Percentiles rank a stretch among this genome's conserved stretches.
Conservation (phyloP, 441 rosid genomes). For the Populus tomentosa region DNA sequence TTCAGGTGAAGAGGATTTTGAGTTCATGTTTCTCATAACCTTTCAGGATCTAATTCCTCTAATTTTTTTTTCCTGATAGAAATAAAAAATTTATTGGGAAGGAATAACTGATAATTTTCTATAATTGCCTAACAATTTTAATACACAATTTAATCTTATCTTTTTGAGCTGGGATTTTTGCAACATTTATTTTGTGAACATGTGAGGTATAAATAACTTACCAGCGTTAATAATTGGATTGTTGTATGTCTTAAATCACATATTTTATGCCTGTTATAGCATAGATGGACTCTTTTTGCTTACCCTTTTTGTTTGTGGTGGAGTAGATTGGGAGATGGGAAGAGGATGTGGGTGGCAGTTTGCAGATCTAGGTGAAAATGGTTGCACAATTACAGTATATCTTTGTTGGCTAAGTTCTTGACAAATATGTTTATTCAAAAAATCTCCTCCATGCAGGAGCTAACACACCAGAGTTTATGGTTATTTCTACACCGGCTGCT, state of each 20-base stretch:
- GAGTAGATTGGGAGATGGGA: neutral
- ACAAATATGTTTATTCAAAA: neutral
- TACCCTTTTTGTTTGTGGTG: neutral
- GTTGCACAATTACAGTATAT: neutral
- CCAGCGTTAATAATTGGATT: neutral
- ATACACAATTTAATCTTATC: neutral
- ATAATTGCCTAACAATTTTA: neutral
- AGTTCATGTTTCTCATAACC: neutral
- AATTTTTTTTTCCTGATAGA: neutral
- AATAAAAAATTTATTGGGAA: neutral
- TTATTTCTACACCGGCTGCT: conserved; percentile 56
- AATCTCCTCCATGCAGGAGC: conserved; percentile 29
- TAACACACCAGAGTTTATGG: conserved; percentile 39
- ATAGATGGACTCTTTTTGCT: neutral
- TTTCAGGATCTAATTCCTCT: neutral
- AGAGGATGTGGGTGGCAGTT: neutral
- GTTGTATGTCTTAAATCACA: neutral
- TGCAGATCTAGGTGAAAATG: conserved; percentile 8
- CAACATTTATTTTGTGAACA: neutral
- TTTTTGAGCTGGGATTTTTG: neutral
- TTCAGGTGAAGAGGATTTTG: conserved; percentile 35
- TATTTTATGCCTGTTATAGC: neutral
- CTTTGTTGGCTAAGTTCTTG: neutral
- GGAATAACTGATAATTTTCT: neutral
- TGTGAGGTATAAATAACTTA: neutral